Conservation (phyloP, 441 rosid species). For the Croton laevigatus region DNA sequence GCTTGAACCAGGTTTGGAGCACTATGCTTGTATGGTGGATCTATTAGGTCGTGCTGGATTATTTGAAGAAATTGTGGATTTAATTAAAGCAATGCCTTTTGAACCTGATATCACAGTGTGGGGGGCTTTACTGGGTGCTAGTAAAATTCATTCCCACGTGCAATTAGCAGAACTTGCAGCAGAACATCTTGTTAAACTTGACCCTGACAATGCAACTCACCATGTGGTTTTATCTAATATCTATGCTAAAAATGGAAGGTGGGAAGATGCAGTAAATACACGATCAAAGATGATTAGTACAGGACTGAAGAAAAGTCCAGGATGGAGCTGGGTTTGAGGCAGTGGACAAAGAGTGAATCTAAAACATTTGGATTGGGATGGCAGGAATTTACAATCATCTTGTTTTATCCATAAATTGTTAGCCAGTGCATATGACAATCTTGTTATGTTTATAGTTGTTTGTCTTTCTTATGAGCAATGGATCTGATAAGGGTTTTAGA, state of each 20-base stretch:
- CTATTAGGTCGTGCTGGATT: conserved; percentile 80
- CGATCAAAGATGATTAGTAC: conserved; percentile 30
- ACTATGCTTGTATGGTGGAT: conserved; percentile 77
- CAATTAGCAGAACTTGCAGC: conserved; percentile 39
- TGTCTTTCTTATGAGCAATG: not conserved
- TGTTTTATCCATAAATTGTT: not conserved
- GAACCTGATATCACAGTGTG: conserved; percentile 59
- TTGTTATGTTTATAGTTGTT: not conserved
- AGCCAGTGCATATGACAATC: not conserved
- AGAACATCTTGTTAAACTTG: conserved; percentile 43
- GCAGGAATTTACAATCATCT: not conserved
- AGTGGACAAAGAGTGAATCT: not conserved
- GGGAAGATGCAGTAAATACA: conserved; percentile 37
- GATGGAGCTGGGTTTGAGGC: conserved; percentile 41
- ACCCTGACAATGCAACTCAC: conserved; percentile 48
- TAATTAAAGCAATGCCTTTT: conserved; percentile 39
- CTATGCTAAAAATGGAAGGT: conserved; percentile 36
- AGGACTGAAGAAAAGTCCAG: conserved; percentile 34
- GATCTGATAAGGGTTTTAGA: not conserved
- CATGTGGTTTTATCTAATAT: conserved; percentile 32
- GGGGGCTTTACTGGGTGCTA: conserved; percentile 88
- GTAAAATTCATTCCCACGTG: conserved; percentile 62
- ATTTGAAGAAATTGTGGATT: conserved; percentile 50
- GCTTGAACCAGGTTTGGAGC: conserved; percentile 58
- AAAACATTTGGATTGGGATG: not conserved